phyloP scores from a whole-genome alignment of 2,329 filamentous ascomycete species.

The Xylariaceae sp. region DNA sequence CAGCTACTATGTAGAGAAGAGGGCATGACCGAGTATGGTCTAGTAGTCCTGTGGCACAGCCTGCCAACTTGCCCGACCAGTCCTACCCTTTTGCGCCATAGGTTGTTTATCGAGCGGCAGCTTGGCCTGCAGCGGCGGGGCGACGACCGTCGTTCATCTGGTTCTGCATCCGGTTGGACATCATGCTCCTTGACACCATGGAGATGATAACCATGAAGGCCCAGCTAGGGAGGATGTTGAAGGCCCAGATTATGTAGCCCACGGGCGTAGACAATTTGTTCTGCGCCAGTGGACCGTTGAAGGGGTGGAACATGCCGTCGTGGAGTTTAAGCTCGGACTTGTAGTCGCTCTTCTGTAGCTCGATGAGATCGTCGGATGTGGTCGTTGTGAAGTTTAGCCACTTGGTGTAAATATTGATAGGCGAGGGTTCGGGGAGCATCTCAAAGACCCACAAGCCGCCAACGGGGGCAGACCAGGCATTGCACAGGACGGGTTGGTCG shows the following conservation, averaged over 20 bases:
- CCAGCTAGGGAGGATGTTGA: slow-evolving; percentile 65
- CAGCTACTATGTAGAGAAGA: slow-evolving; percentile 10
- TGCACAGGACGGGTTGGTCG: slow-evolving; percentile 65
- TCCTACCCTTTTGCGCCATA: no score
- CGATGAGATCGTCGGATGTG: slow-evolving; percentile 54
- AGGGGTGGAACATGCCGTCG: slow-evolving; percentile 68
- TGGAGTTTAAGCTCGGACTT: slow-evolving; percentile 33
- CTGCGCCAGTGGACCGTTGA: slow-evolving; percentile 60
- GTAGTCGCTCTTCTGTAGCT: slow-evolving; percentile 48
- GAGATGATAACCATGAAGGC: slow-evolving; percentile 69
- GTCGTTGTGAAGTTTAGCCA: slow-evolving; percentile 63
- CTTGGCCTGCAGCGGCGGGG: slow-evolving; percentile 20
- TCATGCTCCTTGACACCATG: slow-evolving; percentile 64
- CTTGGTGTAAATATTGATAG: slow-evolving; percentile 57
- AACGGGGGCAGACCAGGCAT: slow-evolving; percentile 59
- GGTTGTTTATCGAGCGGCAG: slow-evolving; percentile 16
- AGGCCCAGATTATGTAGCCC: slow-evolving; percentile 60
- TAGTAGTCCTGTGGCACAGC: no score
- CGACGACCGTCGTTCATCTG: slow-evolving; percentile 15
- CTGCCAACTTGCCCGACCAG: no score
- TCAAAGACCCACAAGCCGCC: slow-evolving; percentile 61
- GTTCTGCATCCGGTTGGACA: slow-evolving; percentile 35
- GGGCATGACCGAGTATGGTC: no score
- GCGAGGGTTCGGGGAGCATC: slow-evolving; percentile 55
- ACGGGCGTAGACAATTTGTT: slow-evolving; percentile 55